Evolutionary conservation across 805 yeast genomes (phyloP), one percentile per base, ranked within the genome.

Genomic region (Cyberlindnera samutprakarnensis): DNA sequence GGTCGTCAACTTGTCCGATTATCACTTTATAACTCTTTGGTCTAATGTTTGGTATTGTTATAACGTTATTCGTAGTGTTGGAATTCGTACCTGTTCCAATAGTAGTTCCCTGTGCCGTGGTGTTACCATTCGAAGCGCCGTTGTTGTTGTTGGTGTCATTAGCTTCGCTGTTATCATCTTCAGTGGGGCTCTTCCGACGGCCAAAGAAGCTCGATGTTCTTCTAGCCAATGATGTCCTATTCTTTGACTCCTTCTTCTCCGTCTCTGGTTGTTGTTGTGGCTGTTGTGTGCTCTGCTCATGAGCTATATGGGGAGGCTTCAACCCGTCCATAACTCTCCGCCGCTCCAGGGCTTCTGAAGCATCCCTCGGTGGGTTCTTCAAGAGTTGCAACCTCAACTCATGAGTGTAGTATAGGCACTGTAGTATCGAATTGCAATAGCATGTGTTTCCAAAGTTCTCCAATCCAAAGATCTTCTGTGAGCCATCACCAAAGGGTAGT

Each of bases 381-480:
- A 75, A 53, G 2, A 82, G 51, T 32, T 65, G 66, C 13, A 63
- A 56, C 28, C 96, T 70, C 48, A 92, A 86, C 18, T 68, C 70
- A 17, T 70, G 67, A 4, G 90, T 70, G 58, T 82, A 78, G 62
- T 73, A 90, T 8, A 90, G 67, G 43, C 94, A 85, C 54, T 92
- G 98, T 16, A 92, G 60, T 19, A 92, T 83, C 8, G 96, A 85
- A 47, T 92, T 92, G 57, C 95, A 84, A 61, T 90, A 90, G 60
- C 97, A 92, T 0, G 96, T 87, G 53, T 87, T 80, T 3, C 94
- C 95, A 47, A 81, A 82, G 51, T 83, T 83, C 51, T 83, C 92
- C 70, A 80, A 73, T 1, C 94, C 94, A 53, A 72, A 82, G 15
- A 82, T 68, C 53, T 80, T 82, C 38, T 70, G 63, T 6, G 77